phyloP scores from a whole-genome alignment of 1,284 basidiomycete genomes.

The Apiotrichum veenhuisii region DNA sequence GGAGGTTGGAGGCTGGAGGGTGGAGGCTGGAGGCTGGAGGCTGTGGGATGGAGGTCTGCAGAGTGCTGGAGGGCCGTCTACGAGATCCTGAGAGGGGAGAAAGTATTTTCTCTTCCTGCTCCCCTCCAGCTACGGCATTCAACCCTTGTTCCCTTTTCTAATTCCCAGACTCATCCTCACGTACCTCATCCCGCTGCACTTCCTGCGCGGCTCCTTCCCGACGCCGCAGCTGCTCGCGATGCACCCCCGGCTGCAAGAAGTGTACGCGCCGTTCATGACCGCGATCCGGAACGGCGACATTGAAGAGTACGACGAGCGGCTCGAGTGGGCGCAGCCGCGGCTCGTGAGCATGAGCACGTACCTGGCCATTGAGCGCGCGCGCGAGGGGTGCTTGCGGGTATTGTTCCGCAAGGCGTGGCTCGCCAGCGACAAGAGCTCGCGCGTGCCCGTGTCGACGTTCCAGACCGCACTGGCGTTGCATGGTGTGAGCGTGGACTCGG shows the following conservation, averaged over 20 bases:
- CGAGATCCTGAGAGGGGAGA: no score
- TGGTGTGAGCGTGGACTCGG: conserved; percentile 55
- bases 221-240: conserved; percentile 62
- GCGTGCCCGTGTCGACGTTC: conserved; percentile 75
- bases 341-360: conserved; percentile 79
- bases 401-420: conserved; percentile 88
- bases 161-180: conserved; percentile 71
- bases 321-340: conserved; percentile 62
- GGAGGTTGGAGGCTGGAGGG: no score
- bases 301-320: conserved; percentile 69
- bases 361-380: conserved; percentile 78
- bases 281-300: conserved; percentile 77
- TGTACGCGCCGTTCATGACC: conserved; percentile 74
- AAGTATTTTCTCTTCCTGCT: no score
- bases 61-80: no score
- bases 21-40: no score
- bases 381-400: conserved; percentile 79
- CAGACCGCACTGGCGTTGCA: conserved; percentile 65
- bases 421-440: conserved; percentile 62
- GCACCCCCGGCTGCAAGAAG: conserved; percentile 66
- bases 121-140: no score
- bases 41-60: no score
- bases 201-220: conserved; percentile 80
- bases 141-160: no score
- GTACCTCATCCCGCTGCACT: conserved; percentile 82